Evolutionary conservation across 495 filamentous ascomycete species (phyloP), one percentile per base, ranked within the genome.

Genomic region (Bathelium albidoporum): DNA sequence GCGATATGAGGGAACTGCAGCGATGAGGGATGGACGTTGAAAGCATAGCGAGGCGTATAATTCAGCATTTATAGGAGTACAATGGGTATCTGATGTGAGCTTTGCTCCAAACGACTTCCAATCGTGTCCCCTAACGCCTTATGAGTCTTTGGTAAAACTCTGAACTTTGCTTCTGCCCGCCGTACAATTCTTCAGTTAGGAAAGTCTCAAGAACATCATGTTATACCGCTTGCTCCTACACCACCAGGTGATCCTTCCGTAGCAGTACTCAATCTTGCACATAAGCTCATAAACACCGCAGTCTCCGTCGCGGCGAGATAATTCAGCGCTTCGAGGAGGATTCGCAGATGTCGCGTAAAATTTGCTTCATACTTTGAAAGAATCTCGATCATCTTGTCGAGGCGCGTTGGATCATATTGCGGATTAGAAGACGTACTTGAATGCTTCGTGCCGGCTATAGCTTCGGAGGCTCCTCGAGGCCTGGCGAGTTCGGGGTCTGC

Each of bases 301-400:
- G 94, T 97, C 77, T 98, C 94, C 1, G 94, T 98, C 0, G 92
- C 93, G 1, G 94, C 94, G 67, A 95, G 95, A 73, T 97, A 96
- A 67, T 97, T 96, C 68, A 98, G 75, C 58, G 89, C 90, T 74
- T 97, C 93, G 59, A 97, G 80, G 65, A 98, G 73, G 66, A 97
- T 94, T 75, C 91, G 89, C 68, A 98, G 74, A 75, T 97, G 92
- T 41, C 89, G 79, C 61, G 85, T 87, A 73, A 98, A 98, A 73
- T 96, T 92, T 66, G 86, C 84, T 72, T 97, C 94, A 76, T 94
- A 97, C 75, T 90, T 87, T 63, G 83, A 80, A 59, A 98, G 81
- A 44, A 89, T 87, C 44, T 96, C 91, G 52, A 88, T 85, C 34
- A 97, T 82, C 68, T 93, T 92, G 43, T 80, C 83, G 28, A 96